phyloP scores from a whole-genome alignment of 371 early-diverging fungal genomes.

The Thermomucor indicae-seudaticae region DNA sequence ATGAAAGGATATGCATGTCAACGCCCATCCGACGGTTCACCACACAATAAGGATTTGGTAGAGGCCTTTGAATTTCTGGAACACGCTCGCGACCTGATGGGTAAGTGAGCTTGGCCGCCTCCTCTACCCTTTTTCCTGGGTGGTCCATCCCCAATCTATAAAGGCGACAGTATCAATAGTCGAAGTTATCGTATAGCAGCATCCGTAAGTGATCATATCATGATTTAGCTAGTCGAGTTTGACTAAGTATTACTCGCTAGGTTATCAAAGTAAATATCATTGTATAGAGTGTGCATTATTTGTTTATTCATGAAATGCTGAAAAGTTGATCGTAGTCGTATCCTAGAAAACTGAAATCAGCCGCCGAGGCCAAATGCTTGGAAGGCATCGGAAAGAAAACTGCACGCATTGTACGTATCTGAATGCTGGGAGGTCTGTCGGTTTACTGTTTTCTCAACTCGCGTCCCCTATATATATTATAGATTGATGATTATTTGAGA shows the following conservation, averaged over 20 bases:
- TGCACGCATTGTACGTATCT: slow-evolving; percentile 10
- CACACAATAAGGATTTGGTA: slow-evolving; percentile 9
- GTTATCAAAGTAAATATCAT: not conserved
- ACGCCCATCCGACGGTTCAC: slow-evolving; percentile 5
- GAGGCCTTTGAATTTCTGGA: slow-evolving; percentile 14
- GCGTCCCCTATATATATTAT: not conserved
- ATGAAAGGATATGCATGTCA: slow-evolving; percentile 9
- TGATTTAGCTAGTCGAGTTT: not conserved
- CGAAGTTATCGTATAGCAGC: slow-evolving; percentile 12
- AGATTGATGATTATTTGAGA: slow-evolving; percentile 13
- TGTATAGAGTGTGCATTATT: not conserved
- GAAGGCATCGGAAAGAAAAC: slow-evolving; percentile 19
- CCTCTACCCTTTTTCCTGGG: not conserved
- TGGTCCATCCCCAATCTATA: not conserved
- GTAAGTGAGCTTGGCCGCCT: not conserved
- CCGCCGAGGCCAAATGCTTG: slow-evolving; percentile 1
- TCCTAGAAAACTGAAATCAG: slow-evolving; percentile 7
- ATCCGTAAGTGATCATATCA: slow-evolving; percentile 1
- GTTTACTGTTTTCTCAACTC: no score
- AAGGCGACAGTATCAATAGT: slow-evolving; percentile 14
- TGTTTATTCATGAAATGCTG: not conserved
- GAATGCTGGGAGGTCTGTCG: not conserved
- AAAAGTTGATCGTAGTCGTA: slow-evolving; percentile 2
- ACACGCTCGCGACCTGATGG: slow-evolving; percentile 13
- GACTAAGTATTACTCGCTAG: not conserved